Conservation (phyloP, 192 early-diverging fungal genomes). For the Coemansia sp. region DNA sequence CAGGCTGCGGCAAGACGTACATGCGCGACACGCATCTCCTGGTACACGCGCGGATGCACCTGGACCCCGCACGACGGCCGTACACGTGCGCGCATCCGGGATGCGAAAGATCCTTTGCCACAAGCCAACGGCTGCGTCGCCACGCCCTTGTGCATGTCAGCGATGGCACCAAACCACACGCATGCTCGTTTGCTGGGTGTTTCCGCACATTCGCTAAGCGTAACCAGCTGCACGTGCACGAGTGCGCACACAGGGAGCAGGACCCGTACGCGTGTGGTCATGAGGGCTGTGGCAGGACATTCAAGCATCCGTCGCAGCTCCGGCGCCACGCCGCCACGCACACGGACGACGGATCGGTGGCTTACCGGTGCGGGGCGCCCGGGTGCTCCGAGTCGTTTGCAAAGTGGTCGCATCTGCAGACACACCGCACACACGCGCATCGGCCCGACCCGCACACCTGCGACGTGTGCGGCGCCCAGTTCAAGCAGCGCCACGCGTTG, state of each 20-base stretch:
- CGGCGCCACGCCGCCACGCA: constrained; percentile 28
- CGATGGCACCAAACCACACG: constrained; percentile 20
- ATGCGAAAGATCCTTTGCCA: constrained; percentile 43
- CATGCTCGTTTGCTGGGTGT: constrained; percentile 39
- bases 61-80: constrained; percentile 3
- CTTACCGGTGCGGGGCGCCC: constrained; percentile 38
- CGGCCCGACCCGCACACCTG: constrained; percentile 20
- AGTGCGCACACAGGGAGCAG: constrained; percentile 40
- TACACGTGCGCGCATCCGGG: constrained; percentile 26
- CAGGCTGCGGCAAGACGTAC: constrained; percentile 74
- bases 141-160: constrained; percentile 50
- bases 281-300: constrained; percentile 24
- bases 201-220: constrained; percentile 47
- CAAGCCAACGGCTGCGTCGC: constrained; percentile 56
- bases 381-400: constrained; percentile 32
- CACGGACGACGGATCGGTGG: neutral
- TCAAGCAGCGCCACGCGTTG: constrained; percentile 30
- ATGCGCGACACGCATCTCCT: constrained; percentile 49
- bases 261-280: constrained; percentile 43
- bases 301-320: constrained; percentile 52
- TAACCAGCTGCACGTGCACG: constrained; percentile 47
- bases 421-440: constrained; percentile 34
- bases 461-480: constrained; percentile 28
- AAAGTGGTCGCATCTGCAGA: constrained; percentile 54
- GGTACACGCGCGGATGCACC: constrained; percentile 31